A percentile compares a stretch with the other conserved stretches of the same genome.
phyloP scores from a whole-genome alignment of 352 stramenopile genomes.

The Phytophthora hybrid region DNA sequence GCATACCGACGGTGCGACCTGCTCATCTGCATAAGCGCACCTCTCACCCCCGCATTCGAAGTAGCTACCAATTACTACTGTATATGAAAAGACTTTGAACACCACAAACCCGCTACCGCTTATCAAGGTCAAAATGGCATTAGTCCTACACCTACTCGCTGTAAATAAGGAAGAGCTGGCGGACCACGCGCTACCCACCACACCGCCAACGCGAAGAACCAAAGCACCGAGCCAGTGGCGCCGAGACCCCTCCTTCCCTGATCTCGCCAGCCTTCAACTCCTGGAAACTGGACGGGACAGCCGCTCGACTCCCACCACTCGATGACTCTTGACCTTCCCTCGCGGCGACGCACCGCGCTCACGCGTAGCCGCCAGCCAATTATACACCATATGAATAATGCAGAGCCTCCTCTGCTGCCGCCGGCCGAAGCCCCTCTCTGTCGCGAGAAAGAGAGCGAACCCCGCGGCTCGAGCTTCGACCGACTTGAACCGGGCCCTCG shows the following conservation, averaged over 20 bases:
- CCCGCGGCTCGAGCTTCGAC: constrained; percentile 27
- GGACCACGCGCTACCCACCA: constrained; percentile 7
- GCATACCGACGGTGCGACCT: constrained; percentile 3
- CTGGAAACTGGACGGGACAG: constrained; percentile 31
- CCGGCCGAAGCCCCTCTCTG: constrained; percentile 25
- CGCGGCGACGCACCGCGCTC: constrained; percentile 10
- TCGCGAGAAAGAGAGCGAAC: constrained; percentile 22
- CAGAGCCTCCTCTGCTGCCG: constrained; percentile 37
- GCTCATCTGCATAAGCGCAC: background rate
- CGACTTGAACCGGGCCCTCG: constrained; percentile 17
- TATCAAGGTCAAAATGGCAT: constrained; percentile 46
- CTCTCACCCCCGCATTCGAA: constrained; percentile 1
- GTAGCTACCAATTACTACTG: constrained; percentile 17
- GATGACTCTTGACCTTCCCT: constrained; percentile 35
- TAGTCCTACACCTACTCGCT: constrained; percentile 44
- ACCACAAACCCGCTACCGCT: constrained; percentile 16
- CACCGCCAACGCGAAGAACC: constrained; percentile 35
- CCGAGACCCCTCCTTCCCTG: constrained; percentile 11
- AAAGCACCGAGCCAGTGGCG: constrained; percentile 26
- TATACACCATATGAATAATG: constrained; percentile 52
- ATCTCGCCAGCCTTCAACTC: constrained; percentile 32
- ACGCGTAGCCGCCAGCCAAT: constrained; percentile 34
- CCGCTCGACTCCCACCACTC: constrained; percentile 32
- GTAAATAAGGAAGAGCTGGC: constrained; percentile 40
- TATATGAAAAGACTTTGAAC: constrained; percentile 32